Base-by-base conservation (phyloP, 345 rosid species). In the Ceriops tagal region DNA sequence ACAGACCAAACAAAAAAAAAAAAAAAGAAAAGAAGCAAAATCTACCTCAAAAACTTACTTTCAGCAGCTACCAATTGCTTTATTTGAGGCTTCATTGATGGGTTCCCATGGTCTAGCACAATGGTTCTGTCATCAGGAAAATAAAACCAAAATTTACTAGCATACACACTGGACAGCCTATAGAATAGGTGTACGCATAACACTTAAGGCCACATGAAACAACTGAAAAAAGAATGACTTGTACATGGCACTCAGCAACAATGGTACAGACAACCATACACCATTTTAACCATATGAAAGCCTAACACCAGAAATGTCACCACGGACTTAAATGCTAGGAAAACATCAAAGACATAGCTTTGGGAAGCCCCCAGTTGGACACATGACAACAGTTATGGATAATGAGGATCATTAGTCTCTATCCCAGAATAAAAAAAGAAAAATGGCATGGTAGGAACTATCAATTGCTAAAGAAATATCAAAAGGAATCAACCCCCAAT, bases 51-150 rank as follows among this genome's bases (percentile, higher is more conserved):
- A 66, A 68, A 60, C 78, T 78, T 86, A 95, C 99, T 86, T 81
- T 95, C 99, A 61, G 79, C 96, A 75, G 81, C 93, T 67, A 79
- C 92, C 75, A 92, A 47, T 78, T 85, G 87, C 88, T 86, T 86
- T 70, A 84, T 74, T 69, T 86, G 93, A 76, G 70, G 78, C 76
- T 88, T 85, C 84, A 85, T 73, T 28, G 92, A 80, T 22, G 99
- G 93, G 81, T 83, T 90, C 68, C 87, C 97, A 70, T 80, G 87
- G 53, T 95, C 99, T 74, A 95, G 81, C 53, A 92, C 84, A 77
- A 95, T 92, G 67, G 99, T 91, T 86, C 99, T 95, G 89, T 34
- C 71, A 83, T 39, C 69, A 78, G n/a, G 62, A 49, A 6, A 43
- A 65, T 65, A 62, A 39, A 65, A 64, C 5, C 52, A 11, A 67